Percentiles rank a stretch among this genome's conserved stretches.
Evolutionary conservation across 208 protist genomes (phyloP).

Genomic region (Vickermania spadyakhi): DNA sequence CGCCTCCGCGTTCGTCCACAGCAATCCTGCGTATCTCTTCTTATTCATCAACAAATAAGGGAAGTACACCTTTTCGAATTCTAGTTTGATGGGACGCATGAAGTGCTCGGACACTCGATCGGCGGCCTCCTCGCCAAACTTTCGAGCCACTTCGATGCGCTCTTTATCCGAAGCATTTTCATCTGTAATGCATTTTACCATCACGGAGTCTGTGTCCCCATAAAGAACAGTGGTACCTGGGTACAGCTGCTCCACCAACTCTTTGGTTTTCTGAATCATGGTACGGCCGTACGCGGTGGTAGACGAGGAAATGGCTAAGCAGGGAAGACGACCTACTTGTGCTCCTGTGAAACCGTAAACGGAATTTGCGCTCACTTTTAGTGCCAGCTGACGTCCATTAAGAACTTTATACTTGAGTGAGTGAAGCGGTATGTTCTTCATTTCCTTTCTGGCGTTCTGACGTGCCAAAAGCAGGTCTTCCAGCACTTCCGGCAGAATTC

Average conservation of each 20-base stretch:
- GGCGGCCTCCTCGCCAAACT: conserved; percentile 91
- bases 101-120: conserved; percentile 78
- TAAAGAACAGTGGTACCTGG: conserved; percentile 98
- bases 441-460: conserved; percentile 65
- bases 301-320: conserved; percentile 92
- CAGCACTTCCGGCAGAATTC: conserved; percentile 82
- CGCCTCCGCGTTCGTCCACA: conserved; percentile 96
- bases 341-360: conserved; percentile 99
- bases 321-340: conserved; percentile 98
- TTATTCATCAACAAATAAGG: conserved; percentile 99
- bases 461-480: conserved; percentile 71
- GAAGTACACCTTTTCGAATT: conserved; percentile 99
- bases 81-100: conserved; percentile 96
- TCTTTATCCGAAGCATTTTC: conserved; percentile 56
- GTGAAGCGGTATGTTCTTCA: conserved; percentile 75
- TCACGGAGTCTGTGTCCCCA: conserved; percentile 99
- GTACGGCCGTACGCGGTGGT: conserved; percentile 97
- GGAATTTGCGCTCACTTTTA: conserved; percentile 99
- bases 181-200: conserved; percentile 90
- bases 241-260: conserved; percentile 92
- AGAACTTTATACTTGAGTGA: conserved; percentile 89
- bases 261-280: conserved; percentile 98
- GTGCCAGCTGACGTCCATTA: conserved; percentile 98
- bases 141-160: conserved; percentile 41
- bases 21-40: conserved; percentile 99